Base-by-base conservation (phyloP, 1,284 basidiomycete species). In the Naganishia albida region DNA sequence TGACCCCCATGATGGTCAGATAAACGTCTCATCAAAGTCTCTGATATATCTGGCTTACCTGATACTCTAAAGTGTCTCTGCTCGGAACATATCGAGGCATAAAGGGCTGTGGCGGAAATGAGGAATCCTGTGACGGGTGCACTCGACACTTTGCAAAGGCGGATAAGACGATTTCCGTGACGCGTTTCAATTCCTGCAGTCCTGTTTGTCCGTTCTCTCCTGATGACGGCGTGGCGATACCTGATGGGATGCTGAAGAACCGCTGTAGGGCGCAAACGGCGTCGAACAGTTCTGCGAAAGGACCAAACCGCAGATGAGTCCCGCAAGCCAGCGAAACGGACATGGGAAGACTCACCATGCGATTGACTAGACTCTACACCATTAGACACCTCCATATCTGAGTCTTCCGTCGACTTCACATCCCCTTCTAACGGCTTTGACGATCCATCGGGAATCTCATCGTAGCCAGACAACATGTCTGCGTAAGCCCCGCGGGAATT, bases 401-500 rank as follows among this genome's bases (percentile, higher is more conserved):
- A 38, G 3, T 50, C 23, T 30, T 23, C 56, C 38, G 39, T 34
- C 15, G 20, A 3, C 3, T 16, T 49, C 15, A 7, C 16, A 8
- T 60, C 46, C 25, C 13, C 57, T 6, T 50, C 46, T 12, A 16
- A 30, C 15, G 13, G 1, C 18, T 15, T 40, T n/a, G 4, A 40
- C 40, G n/a, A 20, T 38, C 18, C 18, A n/a, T 60, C 34, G n/a
- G 2, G 18, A 28, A 44, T 40, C 23, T 30, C n/a, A 10, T 60
- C 34, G n/a, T 60, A 60, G 8, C 23, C 20, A 20, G 39, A 23
- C 30, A 60, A 25, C 46, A 50, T 50, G 30, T 60, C 46, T 18
- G 57, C 46, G 25, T 60, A 60, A 13, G 43, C 57, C 18, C 57
- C 57, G 12, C 57, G 43, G 7, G 57, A 60, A 50, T 60, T 60